Evolutionary conservation across 169 alveolate genomes (phyloP), one percentile per base, ranked within the genome.

Genomic region (Plasmodium blacklocki): DNA sequence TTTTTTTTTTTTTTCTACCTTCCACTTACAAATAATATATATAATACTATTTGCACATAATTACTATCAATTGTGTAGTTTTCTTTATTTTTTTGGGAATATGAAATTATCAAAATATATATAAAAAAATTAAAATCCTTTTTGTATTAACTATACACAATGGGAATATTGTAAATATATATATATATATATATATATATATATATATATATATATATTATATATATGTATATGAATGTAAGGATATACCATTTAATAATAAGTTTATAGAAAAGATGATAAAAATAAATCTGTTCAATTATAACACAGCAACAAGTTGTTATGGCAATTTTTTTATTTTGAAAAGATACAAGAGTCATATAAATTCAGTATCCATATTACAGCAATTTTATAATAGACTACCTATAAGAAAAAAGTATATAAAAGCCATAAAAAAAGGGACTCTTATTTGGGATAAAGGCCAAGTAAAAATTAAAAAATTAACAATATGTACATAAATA

Each of bases 371-470:
- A 15, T 95, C 97, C 18, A 91, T 95, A 12, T 72, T 94, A 52
- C 97, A 95, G 93, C 97, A 95, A 64, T 94, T 92, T 76, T 95
- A 95, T 91, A 95, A 94, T 72, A 73, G 95, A 19, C 73, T 95
- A 14, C 95, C 96, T 8, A 93, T 95, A 32, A 70, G 97, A 63
- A 94, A 94, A 72, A 93, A 91, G 71, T 95, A 85, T 63, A 91
- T 90, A 43, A 88, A 92, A 23, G 97, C 97, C 15, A 91, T 95
- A 26, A 93, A 93, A 67, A 90, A 93, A 47, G 97, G 97, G 15
- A 95, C 97, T 18, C 93, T 95, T 43, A 76, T 95, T 15, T 95
- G 97, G 97, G 97, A 94, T 75, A 92, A 92, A 60, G 97, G 97
- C 23, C 97, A 95, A 92, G 97, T 95, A 49, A 14, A n/a, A 8